These are phyloP conservation scores for Aspergillus leporis DNA, from an alignment of 495 filamentous ascomycete genomes.

Conservation along the genomic window DNA sequence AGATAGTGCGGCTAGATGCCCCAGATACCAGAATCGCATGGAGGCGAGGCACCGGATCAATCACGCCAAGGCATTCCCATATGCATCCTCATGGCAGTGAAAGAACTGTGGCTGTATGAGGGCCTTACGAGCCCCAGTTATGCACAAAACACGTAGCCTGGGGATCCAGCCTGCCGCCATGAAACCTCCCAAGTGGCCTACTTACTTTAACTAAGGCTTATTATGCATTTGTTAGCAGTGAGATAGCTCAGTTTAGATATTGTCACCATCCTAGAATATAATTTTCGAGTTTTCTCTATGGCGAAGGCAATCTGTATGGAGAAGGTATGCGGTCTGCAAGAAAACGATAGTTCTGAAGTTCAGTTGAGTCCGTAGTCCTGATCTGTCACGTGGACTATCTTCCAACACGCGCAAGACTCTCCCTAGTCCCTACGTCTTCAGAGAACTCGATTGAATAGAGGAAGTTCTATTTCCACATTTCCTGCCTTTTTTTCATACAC, in stretches of 20 bases:
- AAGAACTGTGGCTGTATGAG: neutral
- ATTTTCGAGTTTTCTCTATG: neutral
- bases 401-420: neutral
- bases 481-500: conserved; percentile 48
- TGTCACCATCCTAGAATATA: neutral
- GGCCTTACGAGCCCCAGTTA: neutral
- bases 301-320: neutral
- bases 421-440: neutral
- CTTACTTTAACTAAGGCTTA: neutral
- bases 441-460: conserved; percentile 13
- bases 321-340: neutral
- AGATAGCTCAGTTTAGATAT: neutral
- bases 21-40: neutral
- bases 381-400: neutral
- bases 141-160: neutral
- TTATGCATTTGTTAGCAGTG: no score
- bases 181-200: neutral
- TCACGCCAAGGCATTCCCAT: neutral
- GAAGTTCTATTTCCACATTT: conserved; percentile 33
- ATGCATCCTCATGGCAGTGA: neutral
- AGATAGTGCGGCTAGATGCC: neutral
- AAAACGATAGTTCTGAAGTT: neutral
- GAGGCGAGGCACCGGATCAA: neutral
- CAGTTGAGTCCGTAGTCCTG: no score
- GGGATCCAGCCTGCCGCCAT: neutral